Evolutionary conservation across 139 green algal species (phyloP).

Genomic region (Microglena sp.): DNA sequence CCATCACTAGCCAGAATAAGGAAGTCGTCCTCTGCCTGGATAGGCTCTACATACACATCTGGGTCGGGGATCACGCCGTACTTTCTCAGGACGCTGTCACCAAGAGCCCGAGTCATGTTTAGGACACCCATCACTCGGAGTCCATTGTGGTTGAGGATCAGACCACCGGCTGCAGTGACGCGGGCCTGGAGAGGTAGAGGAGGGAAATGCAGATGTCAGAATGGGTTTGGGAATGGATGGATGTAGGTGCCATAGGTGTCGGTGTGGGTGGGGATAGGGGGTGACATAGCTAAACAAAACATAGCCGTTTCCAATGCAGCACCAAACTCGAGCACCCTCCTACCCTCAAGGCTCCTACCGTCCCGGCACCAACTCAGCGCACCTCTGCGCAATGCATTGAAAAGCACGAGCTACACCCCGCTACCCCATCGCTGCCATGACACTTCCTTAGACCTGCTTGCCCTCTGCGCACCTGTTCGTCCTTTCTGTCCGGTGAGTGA

Average conservation of each 20-base stretch:
- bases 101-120: constrained; percentile 56
- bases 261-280: too few relatives aligned
- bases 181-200: constrained; percentile 17
- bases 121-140: constrained; percentile 57
- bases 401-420: too few relatives aligned
- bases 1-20: constrained; percentile 80
- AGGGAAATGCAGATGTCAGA: background rate
- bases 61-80: constrained; percentile 37
- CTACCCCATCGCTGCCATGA: too few relatives aligned
- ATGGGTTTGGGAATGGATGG: background rate
- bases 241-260: too few relatives aligned
- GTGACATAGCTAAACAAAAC: background rate
- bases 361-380: too few relatives aligned
- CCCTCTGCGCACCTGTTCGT: constrained; percentile 47
- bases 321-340: too few relatives aligned
- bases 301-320: background rate
- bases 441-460: too few relatives aligned
- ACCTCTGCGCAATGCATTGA: too few relatives aligned
- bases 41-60: constrained; percentile 16
- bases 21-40: constrained; percentile 52
- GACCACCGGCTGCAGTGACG: constrained; percentile 36
- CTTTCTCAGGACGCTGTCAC: constrained; percentile 33
- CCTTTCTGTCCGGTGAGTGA: constrained; percentile 48
- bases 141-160: constrained; percentile 44
- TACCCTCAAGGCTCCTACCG: too few relatives aligned